Evolutionary conservation across 768 basidiomycete genomes (phyloP), one percentile per base, ranked within the genome.

Genomic region (Naematelia aurantialba): DNA sequence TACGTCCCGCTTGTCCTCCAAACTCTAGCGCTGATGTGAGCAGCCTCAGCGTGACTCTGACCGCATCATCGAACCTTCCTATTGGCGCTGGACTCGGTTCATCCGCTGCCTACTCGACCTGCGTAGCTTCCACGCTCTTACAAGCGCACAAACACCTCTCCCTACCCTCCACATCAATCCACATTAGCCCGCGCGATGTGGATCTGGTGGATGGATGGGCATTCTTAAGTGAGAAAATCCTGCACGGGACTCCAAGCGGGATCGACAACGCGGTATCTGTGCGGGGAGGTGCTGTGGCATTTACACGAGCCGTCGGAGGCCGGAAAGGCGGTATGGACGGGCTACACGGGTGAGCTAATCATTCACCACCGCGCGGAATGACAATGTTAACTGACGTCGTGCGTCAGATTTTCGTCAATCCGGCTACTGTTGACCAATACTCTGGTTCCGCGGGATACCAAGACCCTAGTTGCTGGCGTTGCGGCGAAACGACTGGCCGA

Each of bases 231-330:
- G 96, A 99, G 80, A 98, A 98, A 78, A 87, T 99, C 44, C 79
- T 97, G 52, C 96, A 99, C 74, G 96, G 96, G 0, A 98, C 89
- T 70, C 96, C 96, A 2, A 94, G 91, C 68, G 96, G 96, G 8
- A 89, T 99, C 22, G 96, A 99, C 76, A 98, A 99, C 76, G 89
- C 92, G 19, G 90, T 97, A 31, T 83, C 89, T 14, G 88, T 91
- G 0, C 89, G 87, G 70, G 96, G 96, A 19, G 94, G 94, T 49
- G 96, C 91, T 25, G 81, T 98, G 65, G 85, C 87, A 19, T 99
- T 94, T 79, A 89, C 87, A 17, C 84, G 89, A 56, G 80, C 89
- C 66, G 86, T 88, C 59, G 89, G 87, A 62, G 85, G 82, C 52
- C 70, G 85, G 81, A 79, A 85, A 76, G 84, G 86, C 61, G 89